A percentile compares a stretch with the other conserved stretches of the same genome.
Evolutionary conservation across 1,284 basidiomycete genomes (phyloP).

Genomic region (Ustilago crameri): DNA sequence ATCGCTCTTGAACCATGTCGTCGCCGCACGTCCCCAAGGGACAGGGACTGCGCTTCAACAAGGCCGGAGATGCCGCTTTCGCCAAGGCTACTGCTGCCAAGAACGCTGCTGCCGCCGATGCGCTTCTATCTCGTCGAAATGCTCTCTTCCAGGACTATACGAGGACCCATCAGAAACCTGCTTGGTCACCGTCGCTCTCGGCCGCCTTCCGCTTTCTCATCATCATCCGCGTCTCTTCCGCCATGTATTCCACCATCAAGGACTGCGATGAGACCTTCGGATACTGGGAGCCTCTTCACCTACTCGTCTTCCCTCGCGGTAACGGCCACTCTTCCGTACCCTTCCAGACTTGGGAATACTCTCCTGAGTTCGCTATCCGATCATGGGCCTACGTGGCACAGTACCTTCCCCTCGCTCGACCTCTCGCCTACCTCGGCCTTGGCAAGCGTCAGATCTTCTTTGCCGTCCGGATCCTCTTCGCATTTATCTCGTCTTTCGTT

Average conservation of each 20-base stretch:
- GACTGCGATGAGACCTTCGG: constrained; percentile 97
- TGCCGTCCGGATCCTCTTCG: constrained; percentile 82
- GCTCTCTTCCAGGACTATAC: constrained; percentile 48
- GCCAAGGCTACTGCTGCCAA: constrained; percentile 36
- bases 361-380: constrained; percentile 87
- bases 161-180: constrained; percentile 37
- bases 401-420: constrained; percentile 65
- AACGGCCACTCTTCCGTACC: constrained; percentile 61
- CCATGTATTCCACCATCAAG: constrained; percentile 93
- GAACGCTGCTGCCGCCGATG: constrained; percentile 35
- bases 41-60: constrained; percentile 44
- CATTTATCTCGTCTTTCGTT: constrained; percentile 77
- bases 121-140: constrained; percentile 42
- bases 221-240: constrained; percentile 81
- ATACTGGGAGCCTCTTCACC: constrained; percentile 98
- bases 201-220: constrained; percentile 84
- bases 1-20: constrained; percentile 17
- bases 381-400: constrained; percentile 88
- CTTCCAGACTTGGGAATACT: constrained; percentile 98
- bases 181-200: constrained; percentile 71
- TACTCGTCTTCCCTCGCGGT: constrained; percentile 72
- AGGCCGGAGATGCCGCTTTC: constrained; percentile 23
- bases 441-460: constrained; percentile 85
- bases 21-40: constrained; percentile 23
- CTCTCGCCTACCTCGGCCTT: constrained; percentile 24